Conservation (phyloP, 176 grass and related monocot species). For the Zoysia japonica region DNA sequence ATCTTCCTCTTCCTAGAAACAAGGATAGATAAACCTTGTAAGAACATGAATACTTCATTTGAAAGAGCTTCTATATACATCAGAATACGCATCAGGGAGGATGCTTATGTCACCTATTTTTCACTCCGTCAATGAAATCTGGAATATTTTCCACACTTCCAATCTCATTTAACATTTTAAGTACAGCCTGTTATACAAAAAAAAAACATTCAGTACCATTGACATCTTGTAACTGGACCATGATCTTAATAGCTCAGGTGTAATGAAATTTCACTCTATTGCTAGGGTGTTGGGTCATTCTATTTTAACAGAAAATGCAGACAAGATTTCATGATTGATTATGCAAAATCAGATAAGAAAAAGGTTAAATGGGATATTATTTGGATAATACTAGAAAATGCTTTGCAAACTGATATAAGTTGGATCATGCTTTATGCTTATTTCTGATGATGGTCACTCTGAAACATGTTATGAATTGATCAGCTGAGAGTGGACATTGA, state of each 20-base stretch:
- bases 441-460: neutral
- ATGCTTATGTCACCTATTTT: conserved; percentile 72
- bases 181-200: conserved; percentile 73
- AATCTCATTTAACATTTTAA: conserved; percentile 98
- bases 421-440: conserved; percentile 1
- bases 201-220: conserved; percentile 24
- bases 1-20: conserved; percentile 84
- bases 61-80: neutral
- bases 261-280: neutral
- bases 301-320: neutral
- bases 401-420: neutral
- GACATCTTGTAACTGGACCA: neutral
- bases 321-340: neutral
- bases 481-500: neutral
- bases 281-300: neutral
- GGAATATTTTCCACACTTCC: conserved; percentile 88
- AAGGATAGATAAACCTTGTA: conserved; percentile 20
- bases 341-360: neutral
- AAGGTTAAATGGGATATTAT: neutral
- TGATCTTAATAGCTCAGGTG: conserved; percentile 6
- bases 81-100: conserved; percentile 2
- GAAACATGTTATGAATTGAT: conserved; percentile 9
- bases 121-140: conserved; percentile 91
- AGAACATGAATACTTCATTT: conserved; percentile 2
- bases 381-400: neutral